These are phyloP conservation scores for Scortechinia acanthostroma DNA, from an alignment of 2,329 filamentous ascomycete species.

Conservation along the genomic window DNA sequence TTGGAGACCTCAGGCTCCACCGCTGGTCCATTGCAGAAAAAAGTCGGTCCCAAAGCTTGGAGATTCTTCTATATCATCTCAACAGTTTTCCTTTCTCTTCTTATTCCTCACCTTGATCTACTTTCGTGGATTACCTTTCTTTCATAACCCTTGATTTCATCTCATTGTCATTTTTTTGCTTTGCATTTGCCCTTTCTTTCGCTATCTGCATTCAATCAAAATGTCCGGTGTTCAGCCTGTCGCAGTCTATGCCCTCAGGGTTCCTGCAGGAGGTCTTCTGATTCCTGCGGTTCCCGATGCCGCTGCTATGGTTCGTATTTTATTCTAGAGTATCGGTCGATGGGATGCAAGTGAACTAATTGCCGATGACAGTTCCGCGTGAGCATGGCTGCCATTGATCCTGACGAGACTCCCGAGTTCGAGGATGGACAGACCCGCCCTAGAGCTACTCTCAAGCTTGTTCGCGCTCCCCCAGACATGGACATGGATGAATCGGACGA, in stretches of 20 bases:
- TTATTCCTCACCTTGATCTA: no score
- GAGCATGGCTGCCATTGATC: constrained; percentile 97
- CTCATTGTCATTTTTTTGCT: neutral
- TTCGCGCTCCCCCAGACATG: constrained; percentile 44
- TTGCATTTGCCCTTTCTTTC: neutral
- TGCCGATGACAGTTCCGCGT: constrained; percentile 69
- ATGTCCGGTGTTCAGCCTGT: constrained; percentile 26
- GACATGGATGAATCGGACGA: constrained; percentile 45
- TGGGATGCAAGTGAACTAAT: constrained; percentile 26
- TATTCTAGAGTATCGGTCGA: constrained; percentile 49
- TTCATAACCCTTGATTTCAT: neutral
- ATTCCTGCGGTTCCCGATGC: constrained; percentile 48
- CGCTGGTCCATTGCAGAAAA: no score
- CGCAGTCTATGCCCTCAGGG: constrained; percentile 54
- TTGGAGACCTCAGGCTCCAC: no score
- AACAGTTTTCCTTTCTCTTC: no score
- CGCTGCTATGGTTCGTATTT: constrained; percentile 42
- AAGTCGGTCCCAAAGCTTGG: no score
- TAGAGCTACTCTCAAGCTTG: constrained; percentile 83
- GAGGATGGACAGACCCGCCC: constrained; percentile 53
- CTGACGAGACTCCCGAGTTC: constrained; percentile 66
- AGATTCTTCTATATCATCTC: no score
- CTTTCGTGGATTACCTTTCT: no score
- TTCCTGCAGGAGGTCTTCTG: constrained; percentile 50
- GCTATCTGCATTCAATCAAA: neutral